These are phyloP conservation scores for Haplosporangium sp. DNA, from an alignment of 371 early-diverging fungal species.

Conservation along the genomic window DNA sequence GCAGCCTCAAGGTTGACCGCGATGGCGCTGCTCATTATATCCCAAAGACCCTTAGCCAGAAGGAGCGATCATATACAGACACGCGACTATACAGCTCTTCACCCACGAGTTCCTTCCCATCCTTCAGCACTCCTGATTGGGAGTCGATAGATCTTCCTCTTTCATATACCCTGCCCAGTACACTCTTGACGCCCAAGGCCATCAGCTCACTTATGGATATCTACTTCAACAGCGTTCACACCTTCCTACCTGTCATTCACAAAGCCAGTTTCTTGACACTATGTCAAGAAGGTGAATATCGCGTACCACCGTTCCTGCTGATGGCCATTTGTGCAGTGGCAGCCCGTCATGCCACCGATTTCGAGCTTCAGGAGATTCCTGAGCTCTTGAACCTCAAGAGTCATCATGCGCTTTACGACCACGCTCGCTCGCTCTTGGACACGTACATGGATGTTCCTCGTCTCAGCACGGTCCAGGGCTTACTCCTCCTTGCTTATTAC, in stretches of 20 bases:
- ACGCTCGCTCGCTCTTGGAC: constrained; percentile 59
- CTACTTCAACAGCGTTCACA: constrained; percentile 55
- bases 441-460: constrained; percentile 67
- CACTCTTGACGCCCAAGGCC: constrained; percentile 41
- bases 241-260: constrained; percentile 53
- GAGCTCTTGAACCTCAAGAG: constrained; percentile 40
- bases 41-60: constrained; percentile 30
- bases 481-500: constrained; percentile 62
- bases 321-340: constrained; percentile 55
- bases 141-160: constrained; percentile 26
- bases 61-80: constrained; percentile 45
- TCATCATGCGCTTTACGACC: constrained; percentile 51
- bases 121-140: constrained; percentile 33
- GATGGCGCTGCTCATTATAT: constrained; percentile 45
- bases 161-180: constrained; percentile 37
- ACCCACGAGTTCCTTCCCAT: constrained; percentile 14
- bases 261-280: constrained; percentile 49
- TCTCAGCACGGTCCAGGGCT: constrained; percentile 70
- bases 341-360: constrained; percentile 52
- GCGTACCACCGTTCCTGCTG: constrained; percentile 48
- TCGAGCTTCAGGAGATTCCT: constrained; percentile 47
- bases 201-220: constrained; percentile 47
- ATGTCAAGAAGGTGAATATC: constrained; percentile 38
- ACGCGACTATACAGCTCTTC: constrained; percentile 28
- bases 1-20: constrained; percentile 38